Base-by-base conservation (phyloP, 2,329 filamentous ascomycete species). In the Orbilia brochopaga region DNA sequence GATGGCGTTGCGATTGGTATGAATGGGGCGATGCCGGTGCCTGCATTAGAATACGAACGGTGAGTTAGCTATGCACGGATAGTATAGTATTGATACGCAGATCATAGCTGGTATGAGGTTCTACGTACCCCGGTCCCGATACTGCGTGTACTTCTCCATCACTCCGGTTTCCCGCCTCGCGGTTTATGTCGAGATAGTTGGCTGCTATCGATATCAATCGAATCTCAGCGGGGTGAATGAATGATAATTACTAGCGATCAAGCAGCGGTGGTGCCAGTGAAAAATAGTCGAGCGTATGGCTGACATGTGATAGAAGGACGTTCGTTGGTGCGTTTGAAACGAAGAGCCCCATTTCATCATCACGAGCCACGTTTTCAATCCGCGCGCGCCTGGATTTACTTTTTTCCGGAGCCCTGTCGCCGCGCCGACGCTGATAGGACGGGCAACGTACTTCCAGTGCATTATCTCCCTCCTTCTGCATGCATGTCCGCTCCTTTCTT, bases 101-200 rank as follows among this genome's bases (percentile, higher is more conserved):
- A 15, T 42, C 15, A 42, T 37, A 17, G 19, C 6, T 21, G 44
- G 8, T 21, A 40, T 19, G 35, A 52, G 24, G 42, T 65, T 24
- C 56, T 52, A 73, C 78, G 75, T 82, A 90, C 92, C 92, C 86
- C 89, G 87, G 81, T 97, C 92, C 77, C 92, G 88, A 78, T 91
- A 97, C 79, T 96, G 91, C 65, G 90, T 93, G 80, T 91, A 97
- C 80, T 95, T 96, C 83, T 97, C 92, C 92, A 97, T 97, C 11
- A 11, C 46, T 54, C 54, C 27, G 27, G 21, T 55, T 17, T 40
- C 48, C 50, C 27, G 52, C 54, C 48, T 19, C 27, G 10, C n/a
- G n/a, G n/a, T n/a, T n/a, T n/a, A 37, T 17, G 15, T 19, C 30
- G 27, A 4, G 46, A 8, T 8, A 8, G 27, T 32, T 35, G 17